Percentiles rank a stretch among this genome's conserved stretches.
Conservation (phyloP, 208 protist species). For the Herpetomonas samuelpessoai region DNA sequence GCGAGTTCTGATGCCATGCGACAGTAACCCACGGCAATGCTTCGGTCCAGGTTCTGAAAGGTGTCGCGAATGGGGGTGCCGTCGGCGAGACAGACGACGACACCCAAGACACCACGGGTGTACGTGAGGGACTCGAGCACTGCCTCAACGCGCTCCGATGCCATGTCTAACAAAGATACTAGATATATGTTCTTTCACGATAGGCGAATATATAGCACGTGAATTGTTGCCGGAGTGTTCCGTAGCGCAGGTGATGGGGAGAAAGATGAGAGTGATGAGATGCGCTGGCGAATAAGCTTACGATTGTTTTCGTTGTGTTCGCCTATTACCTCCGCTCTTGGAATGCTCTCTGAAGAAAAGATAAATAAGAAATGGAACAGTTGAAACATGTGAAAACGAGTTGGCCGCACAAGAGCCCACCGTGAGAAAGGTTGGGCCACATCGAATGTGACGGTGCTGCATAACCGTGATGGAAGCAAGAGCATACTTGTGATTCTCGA, state of each 20-base stretch:
- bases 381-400: background rate
- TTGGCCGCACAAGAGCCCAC: background rate
- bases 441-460: too few species aligned
- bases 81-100: conserved; percentile 69
- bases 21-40: conserved; percentile 44
- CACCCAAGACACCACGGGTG: conserved; percentile 80
- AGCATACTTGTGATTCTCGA: too few species aligned
- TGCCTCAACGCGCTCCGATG: conserved; percentile 55
- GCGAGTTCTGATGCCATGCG: conserved; percentile 52
- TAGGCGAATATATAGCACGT: background rate
- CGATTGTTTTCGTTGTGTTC: too few species aligned
- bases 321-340: too few species aligned
- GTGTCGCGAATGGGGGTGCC: conserved; percentile 78
- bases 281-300: too few species aligned
- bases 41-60: conserved; percentile 82
- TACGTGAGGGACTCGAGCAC: conserved; percentile 86
- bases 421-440: background rate
- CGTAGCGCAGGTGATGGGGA: background rate
- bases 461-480: too few species aligned
- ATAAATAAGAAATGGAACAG: background rate
- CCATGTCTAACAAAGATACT: conserved; percentile 22
- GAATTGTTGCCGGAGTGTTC: background rate
- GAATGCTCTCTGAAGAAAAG: too few species aligned
- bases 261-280: too few species aligned
- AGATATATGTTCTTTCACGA: background rate